A percentile compares a stretch with the other conserved stretches of the same genome.
Conservation (phyloP, 495 filamentous ascomycete species). For the Cudoniella acicularis region DNA sequence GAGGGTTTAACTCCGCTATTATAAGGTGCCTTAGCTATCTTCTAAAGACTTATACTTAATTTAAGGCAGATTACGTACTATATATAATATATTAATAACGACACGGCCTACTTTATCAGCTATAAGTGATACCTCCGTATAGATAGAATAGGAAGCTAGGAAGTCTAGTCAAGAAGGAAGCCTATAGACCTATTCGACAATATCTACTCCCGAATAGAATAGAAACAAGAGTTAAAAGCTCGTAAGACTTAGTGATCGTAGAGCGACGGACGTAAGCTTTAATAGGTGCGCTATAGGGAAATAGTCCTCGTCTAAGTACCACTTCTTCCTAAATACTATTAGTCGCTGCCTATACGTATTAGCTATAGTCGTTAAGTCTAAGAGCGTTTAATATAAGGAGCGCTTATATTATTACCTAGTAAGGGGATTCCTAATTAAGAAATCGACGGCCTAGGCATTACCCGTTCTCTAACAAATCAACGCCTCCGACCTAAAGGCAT, state of each 20-base stretch:
- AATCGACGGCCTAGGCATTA: neutral
- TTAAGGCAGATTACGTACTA: constrained; percentile 16
- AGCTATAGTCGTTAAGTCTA: neutral
- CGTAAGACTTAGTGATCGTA: constrained; percentile 1
- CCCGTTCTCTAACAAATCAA: constrained; percentile 1
- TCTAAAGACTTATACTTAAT: constrained; percentile 13
- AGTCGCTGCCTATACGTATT: neutral
- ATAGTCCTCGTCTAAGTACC: too few species aligned
- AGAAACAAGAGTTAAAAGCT: constrained; percentile 18
- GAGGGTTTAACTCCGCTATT: constrained; percentile 15
- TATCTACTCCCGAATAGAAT: constrained; percentile 10
- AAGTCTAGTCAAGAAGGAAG: constrained; percentile 18
- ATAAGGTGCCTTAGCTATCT: constrained; percentile 14
- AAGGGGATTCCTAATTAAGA: constrained; percentile 2
- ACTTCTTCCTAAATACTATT: neutral
- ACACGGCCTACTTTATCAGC: constrained; percentile 11
- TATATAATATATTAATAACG: constrained; percentile 8
- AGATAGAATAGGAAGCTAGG: constrained; percentile 15
- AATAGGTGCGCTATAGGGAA: neutral
- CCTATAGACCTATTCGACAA: constrained; percentile 17
- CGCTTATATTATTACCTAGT: neutral
- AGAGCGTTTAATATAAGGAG: neutral
- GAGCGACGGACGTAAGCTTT: neutral
- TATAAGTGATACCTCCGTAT: constrained; percentile 11
- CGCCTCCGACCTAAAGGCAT: constrained; percentile 2